Percentiles rank a stretch among this genome's conserved stretches.
phyloP scores from a whole-genome alignment of 345 rosid genomes.

The Citrus sinensis region DVS_A1.0 CM039169.1:24710001-24710500 shows the following conservation, averaged over 20 bases:
- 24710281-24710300: not conserved
- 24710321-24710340: not conserved
- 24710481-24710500: conserved; percentile 17
- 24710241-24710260: conserved; percentile 9
- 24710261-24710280: not conserved
- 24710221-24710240: conserved; percentile 1
- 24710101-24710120: not conserved
- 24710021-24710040: not conserved
- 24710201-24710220: not conserved
- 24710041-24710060: not conserved
- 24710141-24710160: not conserved
- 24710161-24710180: conserved; percentile 2
- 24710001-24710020: not conserved
- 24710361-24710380: not conserved
- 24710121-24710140: not conserved
- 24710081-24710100: not conserved
- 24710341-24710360: not conserved
- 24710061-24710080: too few relatives aligned
- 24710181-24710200: not conserved
- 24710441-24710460: not conserved
- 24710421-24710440: not conserved
- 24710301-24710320: not conserved
- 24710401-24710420: conserved; percentile 15
- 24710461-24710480: not conserved
- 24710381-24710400: conserved; percentile 14